Evolutionary conservation across 208 protist genomes (phyloP).

Genomic region (Endotrypanum monterogeii): DNA sequence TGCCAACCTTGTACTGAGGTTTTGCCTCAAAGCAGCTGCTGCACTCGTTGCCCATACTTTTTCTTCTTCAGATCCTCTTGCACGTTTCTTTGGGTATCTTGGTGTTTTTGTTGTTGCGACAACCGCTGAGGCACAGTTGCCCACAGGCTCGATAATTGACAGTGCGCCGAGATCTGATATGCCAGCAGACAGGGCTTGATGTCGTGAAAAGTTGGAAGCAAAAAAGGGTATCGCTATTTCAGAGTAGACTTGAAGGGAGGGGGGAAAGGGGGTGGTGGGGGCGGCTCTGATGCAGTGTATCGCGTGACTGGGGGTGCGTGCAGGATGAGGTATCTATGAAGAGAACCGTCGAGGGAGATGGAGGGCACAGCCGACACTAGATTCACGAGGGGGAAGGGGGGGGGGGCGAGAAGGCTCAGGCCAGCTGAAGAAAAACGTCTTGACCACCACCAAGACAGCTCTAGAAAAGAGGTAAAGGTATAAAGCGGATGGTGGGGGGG

Average conservation of each 20-base stretch:
- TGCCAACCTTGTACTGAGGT: slow-evolving; percentile 35
- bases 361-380: no score
- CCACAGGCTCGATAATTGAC: not conserved
- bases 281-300: not conserved
- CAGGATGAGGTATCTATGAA: no score
- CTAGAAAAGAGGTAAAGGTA: not conserved
- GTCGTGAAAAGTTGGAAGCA: not conserved
- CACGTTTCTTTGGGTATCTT: not conserved
- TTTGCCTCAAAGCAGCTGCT: slow-evolving; percentile 34
- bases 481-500: not conserved
- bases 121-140: not conserved
- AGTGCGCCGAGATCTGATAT: not conserved
- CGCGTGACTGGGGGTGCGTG: no score
- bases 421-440: not conserved
- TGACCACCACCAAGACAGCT: no score
- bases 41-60: slow-evolving; percentile 27
- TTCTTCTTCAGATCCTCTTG: not conserved
- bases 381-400: no score
- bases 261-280: no score
- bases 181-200: no score
- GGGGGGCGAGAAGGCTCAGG: no score
- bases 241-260: not conserved
- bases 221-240: not conserved
- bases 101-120: not conserved
- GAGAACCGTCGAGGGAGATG: no score